A percentile compares a stretch with the other conserved stretches of the same genome.
Conservation (phyloP, 225 moss, liverwort and hornwort genomes). For the Neckera pumila region DNA sequence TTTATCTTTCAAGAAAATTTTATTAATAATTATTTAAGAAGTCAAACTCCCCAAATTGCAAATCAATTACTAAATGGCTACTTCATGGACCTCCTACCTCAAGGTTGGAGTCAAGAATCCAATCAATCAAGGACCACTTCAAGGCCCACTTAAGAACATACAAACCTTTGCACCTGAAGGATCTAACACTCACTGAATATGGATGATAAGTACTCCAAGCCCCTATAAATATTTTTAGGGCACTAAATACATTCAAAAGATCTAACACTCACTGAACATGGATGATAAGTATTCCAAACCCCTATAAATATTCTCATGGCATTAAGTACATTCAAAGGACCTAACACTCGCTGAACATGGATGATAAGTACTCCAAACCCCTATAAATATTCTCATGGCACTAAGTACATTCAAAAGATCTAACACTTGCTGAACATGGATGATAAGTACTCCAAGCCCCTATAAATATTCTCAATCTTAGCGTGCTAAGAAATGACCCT, state of each 20-base stretch:
- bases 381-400: background rate
- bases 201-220: no score
- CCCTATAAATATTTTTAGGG: no score
- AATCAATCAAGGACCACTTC: background rate
- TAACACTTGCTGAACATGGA: background rate
- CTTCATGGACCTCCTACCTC: background rate
- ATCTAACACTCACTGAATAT: no score
- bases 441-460: no score
- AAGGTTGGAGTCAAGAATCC: background rate
- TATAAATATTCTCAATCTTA: background rate
- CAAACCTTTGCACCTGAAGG: rapidly evolving
- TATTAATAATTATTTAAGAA: background rate
- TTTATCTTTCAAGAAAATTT: background rate
- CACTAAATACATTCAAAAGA: background rate
- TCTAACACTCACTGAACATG: rapidly evolving
- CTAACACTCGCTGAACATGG: background rate
- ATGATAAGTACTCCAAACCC: no score
- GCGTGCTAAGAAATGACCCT: no score
- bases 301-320: background rate
- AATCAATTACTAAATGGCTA: background rate
- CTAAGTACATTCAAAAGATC: no score
- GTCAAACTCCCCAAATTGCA: background rate
- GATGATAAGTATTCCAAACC: no score
- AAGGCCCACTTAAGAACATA: background rate
- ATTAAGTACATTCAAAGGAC: no score